Conservation (phyloP, 257 asterid genomes). For the Solanum clarkiae region DNA sequence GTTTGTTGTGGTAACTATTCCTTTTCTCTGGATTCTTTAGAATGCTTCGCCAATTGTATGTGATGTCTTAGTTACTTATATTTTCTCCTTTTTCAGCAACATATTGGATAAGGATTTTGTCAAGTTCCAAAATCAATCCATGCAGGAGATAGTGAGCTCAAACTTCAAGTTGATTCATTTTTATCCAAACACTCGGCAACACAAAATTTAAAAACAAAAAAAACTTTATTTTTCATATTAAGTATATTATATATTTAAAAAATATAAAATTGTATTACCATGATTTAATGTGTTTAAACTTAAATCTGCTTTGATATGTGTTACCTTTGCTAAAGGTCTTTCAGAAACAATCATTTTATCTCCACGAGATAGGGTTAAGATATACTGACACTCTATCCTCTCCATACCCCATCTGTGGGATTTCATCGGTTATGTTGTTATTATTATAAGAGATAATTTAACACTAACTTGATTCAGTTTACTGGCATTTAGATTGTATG, state of each 20-base stretch:
- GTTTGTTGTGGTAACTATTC: too few species aligned
- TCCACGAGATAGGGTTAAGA: too few species aligned
- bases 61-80: too few species aligned
- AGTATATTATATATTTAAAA: not conserved
- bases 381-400: too few species aligned
- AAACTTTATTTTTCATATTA: not conserved
- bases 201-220: not conserved
- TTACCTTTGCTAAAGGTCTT: too few species aligned
- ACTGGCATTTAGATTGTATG: not conserved
- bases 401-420: too few species aligned
- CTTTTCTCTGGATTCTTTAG: too few species aligned
- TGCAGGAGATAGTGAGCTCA: not conserved
- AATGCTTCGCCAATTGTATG: too few species aligned
- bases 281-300: not conserved
- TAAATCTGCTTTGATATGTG: too few species aligned
- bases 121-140: not conserved
- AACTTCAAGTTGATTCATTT: not conserved
- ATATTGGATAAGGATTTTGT: not conserved
- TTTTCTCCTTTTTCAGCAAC: not conserved
- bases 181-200: not conserved
- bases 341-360: too few species aligned
- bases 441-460: not conserved
- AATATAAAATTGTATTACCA: not conserved
- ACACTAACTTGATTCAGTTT: not conserved
- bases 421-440: too few species aligned